Evolutionary conservation across 2,329 filamentous ascomycete genomes (phyloP).

Genomic region (Eutypella sp.): DNA sequence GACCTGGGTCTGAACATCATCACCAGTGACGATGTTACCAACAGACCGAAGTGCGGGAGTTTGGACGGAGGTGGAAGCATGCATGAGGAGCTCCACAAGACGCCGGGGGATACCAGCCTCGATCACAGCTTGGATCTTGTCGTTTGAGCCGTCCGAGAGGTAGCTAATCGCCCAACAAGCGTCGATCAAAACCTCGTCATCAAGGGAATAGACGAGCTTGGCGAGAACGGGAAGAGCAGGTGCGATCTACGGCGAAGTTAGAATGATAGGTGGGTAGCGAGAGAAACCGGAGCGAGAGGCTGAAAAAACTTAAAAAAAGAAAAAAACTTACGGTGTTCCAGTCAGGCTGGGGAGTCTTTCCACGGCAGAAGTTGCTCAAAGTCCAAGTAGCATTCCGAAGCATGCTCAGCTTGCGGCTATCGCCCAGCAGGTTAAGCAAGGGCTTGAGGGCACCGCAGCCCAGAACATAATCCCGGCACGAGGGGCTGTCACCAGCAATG

Average conservation of each 20-base stretch:
- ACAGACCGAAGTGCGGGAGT: constrained; percentile 95
- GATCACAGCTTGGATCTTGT: constrained; percentile 99
- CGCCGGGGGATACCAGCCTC: constrained; percentile 96
- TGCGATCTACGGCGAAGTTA: constrained; percentile 61
- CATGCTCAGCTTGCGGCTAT: constrained; percentile 99
- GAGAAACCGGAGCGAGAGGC: too few relatives aligned
- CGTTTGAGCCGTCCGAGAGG: constrained; percentile 94
- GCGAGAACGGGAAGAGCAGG: constrained; percentile 91
- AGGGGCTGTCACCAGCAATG: constrained; percentile 96
- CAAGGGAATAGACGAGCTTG: constrained; percentile 96
- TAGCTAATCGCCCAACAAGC: constrained; percentile 99
- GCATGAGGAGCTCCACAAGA: constrained; percentile 94
- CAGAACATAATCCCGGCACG: constrained; percentile 95
- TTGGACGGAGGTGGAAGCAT: constrained; percentile 96
- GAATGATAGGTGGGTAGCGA: too few relatives aligned
- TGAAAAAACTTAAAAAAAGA: constrained; percentile 2
- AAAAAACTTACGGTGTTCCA: constrained; percentile 77
- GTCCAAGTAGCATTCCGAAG: constrained; percentile 98
- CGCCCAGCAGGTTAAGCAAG: constrained; percentile 81
- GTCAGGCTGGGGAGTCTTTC: constrained; percentile 97
- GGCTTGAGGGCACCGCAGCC: constrained; percentile 87
- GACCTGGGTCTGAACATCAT: constrained; percentile 97
- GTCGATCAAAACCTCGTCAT: constrained; percentile 97
- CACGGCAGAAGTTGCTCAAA: constrained; percentile 98
- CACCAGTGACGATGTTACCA: constrained; percentile 97